These are phyloP conservation scores for Cucumis hystrix DNA, from an alignment of 306 rosid species.

Conservation along the genomic window DNA sequence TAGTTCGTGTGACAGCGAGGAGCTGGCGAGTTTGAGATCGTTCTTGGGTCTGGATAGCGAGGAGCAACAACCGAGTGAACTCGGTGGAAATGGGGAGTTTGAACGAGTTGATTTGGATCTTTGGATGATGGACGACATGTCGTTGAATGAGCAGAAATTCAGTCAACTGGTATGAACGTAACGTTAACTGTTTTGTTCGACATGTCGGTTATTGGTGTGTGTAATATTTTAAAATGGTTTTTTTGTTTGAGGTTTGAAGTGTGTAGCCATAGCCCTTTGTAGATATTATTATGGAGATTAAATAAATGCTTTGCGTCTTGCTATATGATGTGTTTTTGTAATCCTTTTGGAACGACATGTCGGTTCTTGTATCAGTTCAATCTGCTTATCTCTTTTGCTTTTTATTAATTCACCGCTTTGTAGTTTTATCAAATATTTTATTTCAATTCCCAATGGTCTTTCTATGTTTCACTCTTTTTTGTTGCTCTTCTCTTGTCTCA, in stretches of 20 bases:
- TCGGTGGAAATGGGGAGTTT: constrained; percentile 4
- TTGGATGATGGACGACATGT: constrained; percentile 58
- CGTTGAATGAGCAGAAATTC: constrained; percentile 14
- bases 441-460: background rate
- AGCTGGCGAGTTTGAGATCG: constrained; percentile 26
- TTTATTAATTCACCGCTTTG: background rate
- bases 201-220: background rate
- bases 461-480: background rate
- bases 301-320: background rate
- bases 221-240: background rate
- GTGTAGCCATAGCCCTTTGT: background rate
- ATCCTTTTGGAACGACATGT: background rate
- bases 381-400: background rate
- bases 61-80: background rate
- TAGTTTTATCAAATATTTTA: background rate
- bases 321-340: background rate
- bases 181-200: background rate
- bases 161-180: background rate
- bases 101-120: constrained; percentile 15
- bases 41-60: constrained; percentile 46
- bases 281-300: background rate
- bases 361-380: background rate
- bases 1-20: background rate
- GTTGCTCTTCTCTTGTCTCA: background rate
- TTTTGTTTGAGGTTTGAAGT: background rate